Conservation (phyloP, 306 rosid species). For the Canavalia gladiata region DNA sequence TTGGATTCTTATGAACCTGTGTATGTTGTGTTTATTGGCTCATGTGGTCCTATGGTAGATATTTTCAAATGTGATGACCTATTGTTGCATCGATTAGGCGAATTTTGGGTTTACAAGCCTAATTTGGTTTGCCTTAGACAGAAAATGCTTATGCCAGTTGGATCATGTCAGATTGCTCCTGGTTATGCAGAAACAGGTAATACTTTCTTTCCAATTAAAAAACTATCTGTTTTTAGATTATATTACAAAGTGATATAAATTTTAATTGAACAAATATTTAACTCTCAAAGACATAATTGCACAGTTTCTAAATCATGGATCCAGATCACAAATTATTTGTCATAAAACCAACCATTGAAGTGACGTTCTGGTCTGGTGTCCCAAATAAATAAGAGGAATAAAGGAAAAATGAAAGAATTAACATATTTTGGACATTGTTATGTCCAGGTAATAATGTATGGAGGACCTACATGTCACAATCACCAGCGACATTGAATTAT, state of each 20-base stretch:
- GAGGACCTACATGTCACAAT: constrained; percentile 41
- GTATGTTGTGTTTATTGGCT: constrained; percentile 69
- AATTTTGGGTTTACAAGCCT: constrained; percentile 70
- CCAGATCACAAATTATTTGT: not conserved
- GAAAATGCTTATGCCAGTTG: constrained; percentile 70
- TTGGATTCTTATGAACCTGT: constrained; percentile 55
- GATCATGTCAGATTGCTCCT: constrained; percentile 76
- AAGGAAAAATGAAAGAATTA: not conserved
- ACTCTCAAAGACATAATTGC: not conserved
- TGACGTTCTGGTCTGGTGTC: not conserved
- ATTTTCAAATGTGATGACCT: constrained; percentile 78
- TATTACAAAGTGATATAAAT: not conserved
- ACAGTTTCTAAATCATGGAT: not conserved
- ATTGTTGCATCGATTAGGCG: constrained; percentile 50
- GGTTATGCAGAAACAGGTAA: constrained; percentile 63
- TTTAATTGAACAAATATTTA: not conserved
- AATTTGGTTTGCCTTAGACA: constrained; percentile 61
- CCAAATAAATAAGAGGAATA: not conserved
- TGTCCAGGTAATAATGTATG: constrained; percentile 56
- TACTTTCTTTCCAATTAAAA: constrained; percentile 9
- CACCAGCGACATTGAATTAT: not conserved
- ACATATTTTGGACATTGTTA: not conserved
- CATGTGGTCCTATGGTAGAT: constrained; percentile 79
- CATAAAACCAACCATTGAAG: not conserved
- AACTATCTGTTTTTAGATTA: not conserved